Base-by-base conservation (phyloP, 129 eudicot species). In the Helianthus tuberosus region DNA sequence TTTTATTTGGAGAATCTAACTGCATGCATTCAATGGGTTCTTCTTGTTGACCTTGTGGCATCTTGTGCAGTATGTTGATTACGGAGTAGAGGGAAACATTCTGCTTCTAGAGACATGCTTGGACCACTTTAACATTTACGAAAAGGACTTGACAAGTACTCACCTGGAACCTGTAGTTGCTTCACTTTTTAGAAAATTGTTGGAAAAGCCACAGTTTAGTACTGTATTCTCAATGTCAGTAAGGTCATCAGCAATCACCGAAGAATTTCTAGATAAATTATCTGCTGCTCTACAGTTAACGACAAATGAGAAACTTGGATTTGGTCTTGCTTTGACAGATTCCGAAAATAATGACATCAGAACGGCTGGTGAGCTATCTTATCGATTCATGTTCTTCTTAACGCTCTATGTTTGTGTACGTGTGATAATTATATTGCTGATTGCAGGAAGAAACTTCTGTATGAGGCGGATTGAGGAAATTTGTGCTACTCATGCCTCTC, bases 391-490 rank as follows among this genome's bases (percentile, higher is more conserved):
- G 11, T 38, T 36, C 12, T 41, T n/a, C 35, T 25, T 64, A 12
- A n/a, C 36, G 47, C 4, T 79, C 60, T 76, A 15, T 23, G 55
- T 25, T 62, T 72, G 53, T 71, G 67, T 35, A 9, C 29, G 29
- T 58, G 51, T 69, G 38, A 46, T 41, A 55, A 51, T 47, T 51
- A 46, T 25, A 11, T 67, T 73, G 44, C 47, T 65, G 83, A 5
- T 69, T 83, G 83, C 88, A 94, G 99, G 99, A 67, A 94, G 78
- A 76, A 94, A 80, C 77, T 91, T 88, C 71, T 88, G 97, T 72
- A 80, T 88, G 84, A 35, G 80, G 59, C 91, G 85, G 82, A 88
- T 94, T 69, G 88, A 72, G 36, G 91, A 87, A 29, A 79, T 91
- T 58, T 75, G 81, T 72, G 77, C 94, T n/a, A 83, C 73, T 76